Evolutionary conservation across 2,329 filamentous ascomycete species (phyloP), one percentile per base, ranked within the genome.

Genomic region (Alternaria atra): DNA sequence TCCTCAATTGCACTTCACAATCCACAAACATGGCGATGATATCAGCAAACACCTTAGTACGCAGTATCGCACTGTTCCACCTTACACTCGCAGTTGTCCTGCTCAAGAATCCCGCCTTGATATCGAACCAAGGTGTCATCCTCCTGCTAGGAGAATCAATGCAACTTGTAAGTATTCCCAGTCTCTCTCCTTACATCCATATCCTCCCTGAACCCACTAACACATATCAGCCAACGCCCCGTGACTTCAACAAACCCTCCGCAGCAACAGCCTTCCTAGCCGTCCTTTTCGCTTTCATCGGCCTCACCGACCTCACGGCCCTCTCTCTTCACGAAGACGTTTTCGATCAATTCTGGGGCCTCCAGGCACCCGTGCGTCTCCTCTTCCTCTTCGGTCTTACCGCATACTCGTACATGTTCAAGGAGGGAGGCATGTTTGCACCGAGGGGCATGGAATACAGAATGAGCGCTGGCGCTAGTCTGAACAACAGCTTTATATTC

Each of bases 401-500:
- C 13, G 81, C 85, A 44, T 93, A 92, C 78, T 85, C 87, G 30
- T 92, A 89, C 76, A 72, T 87, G 58, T 89, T 89, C 80, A 83
- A 81, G 72, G 73, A 85, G 79, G 84, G 68, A 32, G 80, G 88
- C 80, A 70, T 80, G 54, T 77, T 80, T 43, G 80, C 76, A 39
- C 69, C 75, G 15, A 70, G 63, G 39, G 67, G 71, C 3, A 47
- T 55, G 5, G 63, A 68, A 8, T 75, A 71, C 53, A 74, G 63
- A 62, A 64, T 48, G 54, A 75, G 61, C 54, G 71, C 64, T 72
- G 84, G 75, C 51, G 90, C 93, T 64, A 86, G 87, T 25, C 79
- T 97, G 70, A 93, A 94, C 82, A 97, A 96, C 76, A 87, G 92
- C 52, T 82, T 97, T 40, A 87, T 97, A 40, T 96, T 97, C 75